Evolutionary conservation across 176 grass and related monocot genomes (phyloP).

Genomic region (sorghum (Sorghum bicolor)): DNA sequence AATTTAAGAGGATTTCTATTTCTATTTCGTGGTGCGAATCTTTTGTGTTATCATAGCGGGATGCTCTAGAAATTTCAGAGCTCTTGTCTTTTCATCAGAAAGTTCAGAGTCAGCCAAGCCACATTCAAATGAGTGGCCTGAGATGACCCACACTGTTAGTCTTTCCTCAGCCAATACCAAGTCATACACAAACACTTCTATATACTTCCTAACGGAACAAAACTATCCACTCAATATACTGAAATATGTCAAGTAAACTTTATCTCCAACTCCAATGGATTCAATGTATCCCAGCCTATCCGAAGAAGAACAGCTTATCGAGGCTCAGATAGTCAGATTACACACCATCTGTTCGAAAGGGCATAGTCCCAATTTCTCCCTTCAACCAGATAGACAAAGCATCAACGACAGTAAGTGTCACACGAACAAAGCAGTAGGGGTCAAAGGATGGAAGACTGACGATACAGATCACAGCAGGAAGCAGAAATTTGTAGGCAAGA

Average conservation of each 20-base stretch:
- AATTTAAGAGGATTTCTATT: not conserved
- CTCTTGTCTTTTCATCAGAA: not conserved
- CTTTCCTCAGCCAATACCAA: not conserved
- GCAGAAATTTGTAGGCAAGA: not conserved
- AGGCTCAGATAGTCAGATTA: not conserved
- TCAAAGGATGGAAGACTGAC: not conserved
- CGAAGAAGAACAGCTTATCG: not conserved
- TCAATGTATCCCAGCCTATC: not conserved
- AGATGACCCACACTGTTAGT: not conserved
- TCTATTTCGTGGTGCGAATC: not conserved
- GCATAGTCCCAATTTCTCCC: not conserved
- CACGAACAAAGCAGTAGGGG: not conserved
- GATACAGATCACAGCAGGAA: not conserved
- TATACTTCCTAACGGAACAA: not conserved
- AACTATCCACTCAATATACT: not conserved
- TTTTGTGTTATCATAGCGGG: not conserved
- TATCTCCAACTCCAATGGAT: not conserved
- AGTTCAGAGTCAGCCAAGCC: conserved; percentile 4
- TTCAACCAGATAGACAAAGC: not conserved
- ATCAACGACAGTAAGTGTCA: not conserved
- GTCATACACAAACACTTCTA: not conserved
- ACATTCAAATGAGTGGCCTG: conserved; percentile 11
- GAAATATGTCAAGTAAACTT: not conserved
- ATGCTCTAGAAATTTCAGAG: not conserved
- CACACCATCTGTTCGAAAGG: not conserved